Evolutionary conservation across 345 rosid species (phyloP), one percentile per base, ranked within the genome.

Genomic region (Draba incana): DNA sequence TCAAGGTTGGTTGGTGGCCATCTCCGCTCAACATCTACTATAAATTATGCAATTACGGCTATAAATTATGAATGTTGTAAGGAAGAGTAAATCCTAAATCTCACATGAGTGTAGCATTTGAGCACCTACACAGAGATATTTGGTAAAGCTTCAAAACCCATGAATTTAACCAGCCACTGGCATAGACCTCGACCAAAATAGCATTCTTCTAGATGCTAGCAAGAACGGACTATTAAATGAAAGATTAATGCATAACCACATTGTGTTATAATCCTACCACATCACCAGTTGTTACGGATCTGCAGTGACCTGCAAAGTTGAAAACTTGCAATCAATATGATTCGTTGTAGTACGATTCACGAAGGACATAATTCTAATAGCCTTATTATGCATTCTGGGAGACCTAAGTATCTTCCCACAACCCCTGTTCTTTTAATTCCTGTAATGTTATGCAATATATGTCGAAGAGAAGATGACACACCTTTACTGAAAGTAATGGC

Each of bases 51-150:
- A 39, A 8, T 10, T 49, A 51, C 14, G 38, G 35, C 30, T 47
- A 27, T 0, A n/a, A n/a, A n/a, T 90, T 93, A 63, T 84, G 78
- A 38, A 59, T 80, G 80, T 90, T 92, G 74, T 75, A 47, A n/a
- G 88, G 81, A 70, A 88, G 74, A 5, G 92, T 78, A 78, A 92
- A 92, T 49, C 97, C 98, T 16, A 84, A 92, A 69, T 90, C 96
- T 79, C 84, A 76, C 72, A 88, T 74, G 78, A 92, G 82, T 55
- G 82, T 75, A 13, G 92, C 86, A 84, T 92, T 92, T 57, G 96
- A 81, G 58, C 49, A 92, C 87, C 96, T 90, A 64, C 65, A 69
- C 5, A 53, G 15, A 72, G n/a, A 44, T 50, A 12, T 52, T 49
- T 35, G 15, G 69, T 62, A 20, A 20, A 56, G 58, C 47, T 35